Evolutionary conservation across 2,329 filamentous ascomycete species (phyloP).

Genomic region (Botrytis elliptica): DNA sequence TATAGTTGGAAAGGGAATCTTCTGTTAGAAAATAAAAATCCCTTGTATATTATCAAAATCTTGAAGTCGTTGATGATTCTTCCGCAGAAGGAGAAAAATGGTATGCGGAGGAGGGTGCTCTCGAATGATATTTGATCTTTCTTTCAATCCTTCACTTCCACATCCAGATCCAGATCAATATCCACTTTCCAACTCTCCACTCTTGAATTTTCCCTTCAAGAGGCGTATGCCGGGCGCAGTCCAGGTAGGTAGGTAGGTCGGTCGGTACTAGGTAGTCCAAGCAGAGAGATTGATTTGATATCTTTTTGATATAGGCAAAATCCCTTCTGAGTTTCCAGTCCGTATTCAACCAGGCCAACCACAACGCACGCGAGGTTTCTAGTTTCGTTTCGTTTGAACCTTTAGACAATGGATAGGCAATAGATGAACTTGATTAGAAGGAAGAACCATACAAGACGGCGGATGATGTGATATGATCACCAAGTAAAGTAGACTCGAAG

Average conservation of each 20-base stretch:
- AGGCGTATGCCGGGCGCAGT: not conserved
- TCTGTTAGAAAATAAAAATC: not conserved
- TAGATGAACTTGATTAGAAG: not conserved
- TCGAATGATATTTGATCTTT: constrained; percentile 7
- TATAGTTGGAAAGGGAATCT: constrained; percentile 12
- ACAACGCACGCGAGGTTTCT: not conserved
- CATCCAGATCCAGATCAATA: not conserved
- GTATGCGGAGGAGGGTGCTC: not conserved
- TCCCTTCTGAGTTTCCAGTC: not conserved
- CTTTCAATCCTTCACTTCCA: not conserved
- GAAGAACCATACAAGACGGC: not conserved
- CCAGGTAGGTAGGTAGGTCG: not conserved
- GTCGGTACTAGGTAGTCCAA: not conserved
- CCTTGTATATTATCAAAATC: not conserved
- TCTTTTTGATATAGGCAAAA: constrained; percentile 5
- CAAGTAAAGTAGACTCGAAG: not conserved
- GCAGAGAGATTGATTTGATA: not conserved
- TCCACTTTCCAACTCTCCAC: not conserved
- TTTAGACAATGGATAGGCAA: not conserved
- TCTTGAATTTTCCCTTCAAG: not conserved
- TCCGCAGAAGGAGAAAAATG: not conserved
- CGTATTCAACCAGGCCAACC: not conserved
- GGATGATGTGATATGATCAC: not conserved
- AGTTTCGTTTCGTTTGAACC: not conserved
- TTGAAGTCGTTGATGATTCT: constrained; percentile 7